Evolutionary conservation across 2,329 filamentous ascomycete genomes (phyloP), one percentile per base, ranked within the genome.

Genomic region (Colletotrichum sidae): DNA sequence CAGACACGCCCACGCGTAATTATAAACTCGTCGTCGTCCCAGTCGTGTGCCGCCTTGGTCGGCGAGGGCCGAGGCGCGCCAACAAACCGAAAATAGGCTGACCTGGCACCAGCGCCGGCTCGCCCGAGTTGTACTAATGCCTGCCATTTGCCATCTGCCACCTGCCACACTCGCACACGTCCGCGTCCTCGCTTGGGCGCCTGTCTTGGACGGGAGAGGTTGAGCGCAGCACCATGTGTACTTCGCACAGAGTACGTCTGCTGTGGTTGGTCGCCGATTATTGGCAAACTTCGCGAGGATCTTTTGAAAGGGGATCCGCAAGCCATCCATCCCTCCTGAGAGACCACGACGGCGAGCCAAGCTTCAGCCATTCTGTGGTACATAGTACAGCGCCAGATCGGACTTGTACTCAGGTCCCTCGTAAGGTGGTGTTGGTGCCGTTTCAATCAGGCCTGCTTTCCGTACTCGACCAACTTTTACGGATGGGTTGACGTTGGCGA

Each of bases 211-310:
- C 35, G 11, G 25, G 35, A 34, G 54, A 15, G 57, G 44, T 49
- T 39, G 58, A 35, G 25, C 25, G 25, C 25, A 25, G 25, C 25
- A 25, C 25, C 25, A 25, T 25, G 25, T 25, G 25, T 25, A 25
- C 25, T 25, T 25, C 25, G 25, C 25, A 25, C 25, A 25, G 25
- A 25, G 25, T 25, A 25, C 25, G 25, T 25, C 25, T 25, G 25
- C 25, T 25, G 25, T 46, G 47, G 51, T 55, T 61, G 57, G 45
- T 46, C 38, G 44, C 50, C 61, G 45, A 61, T 52, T 12, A 62
- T 56, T 62, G 47, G 58, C 62, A 65, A 56, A 49, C 58, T 55
- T 55, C 47, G 25, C 17, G 49, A 65, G 47, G 52, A 65, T 47
- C 57, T 55, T 65, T 65, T 65, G 61, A 37, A 15, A 55, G 61